Base-by-base conservation (phyloP, 176 grass and related monocot species). In the Dendrocalamus sinicus region DNA sequence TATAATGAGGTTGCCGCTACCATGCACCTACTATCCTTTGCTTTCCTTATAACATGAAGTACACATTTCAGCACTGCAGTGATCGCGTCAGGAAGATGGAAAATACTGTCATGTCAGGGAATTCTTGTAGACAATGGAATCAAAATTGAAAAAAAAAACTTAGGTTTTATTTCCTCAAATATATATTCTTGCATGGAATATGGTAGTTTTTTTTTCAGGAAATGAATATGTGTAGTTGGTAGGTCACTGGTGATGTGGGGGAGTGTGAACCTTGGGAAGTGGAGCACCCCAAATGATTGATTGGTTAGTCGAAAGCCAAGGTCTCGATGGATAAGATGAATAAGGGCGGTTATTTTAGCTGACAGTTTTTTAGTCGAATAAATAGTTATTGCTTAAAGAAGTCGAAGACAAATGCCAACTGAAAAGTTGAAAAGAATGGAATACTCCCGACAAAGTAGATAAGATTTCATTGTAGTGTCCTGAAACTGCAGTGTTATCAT, bases 391-490 rank as follows among this genome's bases (percentile, higher is more conserved):
- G 0, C 4, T 37, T 3, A 37, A 37, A 37, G 4, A 37, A 37
- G 0, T 37, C 8, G 1, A 45, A 45, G 8, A 1, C 0, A 45
- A 45, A 45, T 9, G 1, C 0, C 43, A 45, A 45, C 7, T 9
- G 2, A 45, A 8, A 45, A 9, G 7, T 9, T 9, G 1, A 45
- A 45, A 45, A 9, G 8, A 45, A 45, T 9, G 8, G 28, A 44
- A 92, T 48, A 52, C 80, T 63, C 23, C 61, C 55, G 80, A 91
- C 85, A 80, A 91, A 79, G 74, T 79, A 75, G 90, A 92, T 92
- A 92, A 86, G 82, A 48, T 84, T 83, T 83, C 69, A 73, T 74
- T 67, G 41, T 48, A 30, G 6, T 60, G 66, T 60, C 63, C 63
- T 43, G 52, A 72, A 85, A 70, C 51, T 70, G 51, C 78, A 76